Conservation (phyloP, 1,284 basidiomycete genomes). For the Microbotryum scabiosae region DNA sequence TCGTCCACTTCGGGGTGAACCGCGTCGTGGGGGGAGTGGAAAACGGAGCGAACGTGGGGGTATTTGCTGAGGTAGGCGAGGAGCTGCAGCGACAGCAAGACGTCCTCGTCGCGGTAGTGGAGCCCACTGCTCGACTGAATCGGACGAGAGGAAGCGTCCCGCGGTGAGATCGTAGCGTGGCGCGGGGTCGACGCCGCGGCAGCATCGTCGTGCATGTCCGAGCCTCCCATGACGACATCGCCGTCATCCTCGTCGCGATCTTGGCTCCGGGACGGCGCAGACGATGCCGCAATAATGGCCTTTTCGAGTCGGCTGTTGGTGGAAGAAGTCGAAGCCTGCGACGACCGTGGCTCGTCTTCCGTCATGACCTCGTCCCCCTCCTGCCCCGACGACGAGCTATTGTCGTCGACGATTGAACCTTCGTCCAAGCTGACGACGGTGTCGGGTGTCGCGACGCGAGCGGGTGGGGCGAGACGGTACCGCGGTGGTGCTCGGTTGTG, state of each 20-base stretch:
- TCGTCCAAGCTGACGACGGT: slow-evolving; percentile 24
- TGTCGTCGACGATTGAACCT: slow-evolving; percentile 15
- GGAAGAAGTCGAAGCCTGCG: not conserved
- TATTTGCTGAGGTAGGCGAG: slow-evolving; percentile 97
- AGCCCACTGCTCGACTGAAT: not conserved
- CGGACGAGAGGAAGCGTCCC: not conserved
- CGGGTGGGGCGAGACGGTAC: slow-evolving; percentile 14
- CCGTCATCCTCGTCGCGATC: slow-evolving; percentile 3
- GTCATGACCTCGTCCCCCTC: slow-evolving; percentile 8
- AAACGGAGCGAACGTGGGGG: slow-evolving; percentile 92
- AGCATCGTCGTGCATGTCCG: not conserved
- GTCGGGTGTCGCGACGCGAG: slow-evolving; percentile 23
- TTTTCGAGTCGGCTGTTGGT: not conserved
- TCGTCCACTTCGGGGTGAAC: not conserved
- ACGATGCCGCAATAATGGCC: not conserved
- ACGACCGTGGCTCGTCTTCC: slow-evolving; percentile 2
- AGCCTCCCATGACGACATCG: slow-evolving; percentile 18
- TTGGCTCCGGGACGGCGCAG: not conserved
- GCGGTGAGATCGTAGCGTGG: not conserved
- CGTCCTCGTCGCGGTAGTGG: slow-evolving; percentile 83
- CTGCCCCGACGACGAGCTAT: slow-evolving; percentile 16
- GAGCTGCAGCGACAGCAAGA: slow-evolving; percentile 80
- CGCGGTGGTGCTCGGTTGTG: slow-evolving; percentile 6
- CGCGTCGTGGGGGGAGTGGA: slow-evolving; percentile 50
- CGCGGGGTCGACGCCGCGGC: slow-evolving; percentile 2